Percentiles rank a stretch among this genome's conserved stretches.
These are phyloP conservation scores for Daldinia vernicosa DNA, from an alignment of 495 filamentous ascomycete species.

Conservation along the genomic window DNA sequence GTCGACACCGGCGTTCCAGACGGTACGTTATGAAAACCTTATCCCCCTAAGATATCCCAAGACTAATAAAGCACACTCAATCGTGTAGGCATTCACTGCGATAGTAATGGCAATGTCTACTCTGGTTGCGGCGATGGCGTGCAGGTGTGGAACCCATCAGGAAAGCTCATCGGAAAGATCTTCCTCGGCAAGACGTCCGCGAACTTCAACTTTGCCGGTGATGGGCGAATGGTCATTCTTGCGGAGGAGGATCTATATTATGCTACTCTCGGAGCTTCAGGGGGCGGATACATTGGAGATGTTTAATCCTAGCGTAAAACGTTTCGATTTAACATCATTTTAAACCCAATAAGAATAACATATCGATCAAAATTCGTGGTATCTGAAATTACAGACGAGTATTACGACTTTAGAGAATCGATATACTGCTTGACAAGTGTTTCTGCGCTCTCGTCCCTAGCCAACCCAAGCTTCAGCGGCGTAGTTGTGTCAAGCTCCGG, in stretches of 20 bases:
- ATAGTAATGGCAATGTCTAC: conserved; percentile 69
- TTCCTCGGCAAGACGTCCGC: conserved; percentile 54
- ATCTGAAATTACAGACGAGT: neutral
- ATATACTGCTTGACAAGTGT: conserved; percentile 63
- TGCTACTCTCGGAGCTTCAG: conserved; percentile 57
- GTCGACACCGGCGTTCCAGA: conserved; percentile 64
- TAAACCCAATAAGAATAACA: neutral
- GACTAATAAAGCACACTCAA: neutral
- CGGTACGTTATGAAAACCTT: conserved; percentile 41
- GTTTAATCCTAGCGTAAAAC: neutral
- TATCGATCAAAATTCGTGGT: neutral
- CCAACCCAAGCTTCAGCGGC: conserved; percentile 67
- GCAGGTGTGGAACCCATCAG: conserved; percentile 67
- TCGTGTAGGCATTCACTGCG: conserved; percentile 59
- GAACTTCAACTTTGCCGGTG: conserved; percentile 67
- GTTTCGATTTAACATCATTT: neutral
- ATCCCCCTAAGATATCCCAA: neutral
- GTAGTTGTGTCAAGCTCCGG: conserved; percentile 69
- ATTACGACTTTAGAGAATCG: conserved; percentile 48
- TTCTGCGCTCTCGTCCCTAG: conserved; percentile 65
- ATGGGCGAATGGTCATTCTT: conserved; percentile 60
- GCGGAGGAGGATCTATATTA: conserved; percentile 61
- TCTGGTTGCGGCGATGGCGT: conserved; percentile 68
- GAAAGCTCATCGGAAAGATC: conserved; percentile 68
- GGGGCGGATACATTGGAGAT: conserved; percentile 40